phyloP scores from a whole-genome alignment of 169 alveolate genomes.

The Condylostoma magnum region DNA sequence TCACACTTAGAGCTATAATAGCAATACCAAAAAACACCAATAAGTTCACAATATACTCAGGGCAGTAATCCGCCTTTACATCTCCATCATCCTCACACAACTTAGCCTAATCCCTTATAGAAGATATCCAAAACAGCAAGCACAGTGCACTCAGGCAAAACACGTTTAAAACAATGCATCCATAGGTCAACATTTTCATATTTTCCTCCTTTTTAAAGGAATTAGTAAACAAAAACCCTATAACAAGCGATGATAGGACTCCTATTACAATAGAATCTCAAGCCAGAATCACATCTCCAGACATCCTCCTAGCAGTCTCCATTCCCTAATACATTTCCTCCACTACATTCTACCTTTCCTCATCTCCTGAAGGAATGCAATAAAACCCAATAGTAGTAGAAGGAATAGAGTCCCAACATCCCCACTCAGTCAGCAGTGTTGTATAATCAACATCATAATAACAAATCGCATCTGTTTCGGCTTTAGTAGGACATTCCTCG shows the following conservation, averaged over 20 bases:
- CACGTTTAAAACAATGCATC: neutral
- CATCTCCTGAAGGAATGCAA: constrained; percentile 8
- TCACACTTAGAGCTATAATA: neutral
- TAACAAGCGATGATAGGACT: neutral
- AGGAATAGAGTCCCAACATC: constrained; percentile 24
- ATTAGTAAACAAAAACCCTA: neutral
- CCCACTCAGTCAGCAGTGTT: neutral
- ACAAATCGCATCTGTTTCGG: neutral
- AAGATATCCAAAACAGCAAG: neutral
- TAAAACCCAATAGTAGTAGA: neutral
- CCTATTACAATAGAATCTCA: constrained; percentile 4
- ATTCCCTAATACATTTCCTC: neutral
- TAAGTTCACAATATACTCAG: neutral
- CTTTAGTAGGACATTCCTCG: constrained; percentile 32
- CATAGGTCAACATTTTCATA: neutral
- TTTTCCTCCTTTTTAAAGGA: neutral
- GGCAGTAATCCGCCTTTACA: constrained; percentile 14
- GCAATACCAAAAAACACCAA: neutral
- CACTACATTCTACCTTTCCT: constrained; percentile 2
- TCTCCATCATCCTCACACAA: neutral
- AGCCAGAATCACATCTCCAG: constrained; percentile 2
- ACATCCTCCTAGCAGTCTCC: neutral
- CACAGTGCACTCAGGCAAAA: neutral
- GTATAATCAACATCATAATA: constrained; percentile 3
- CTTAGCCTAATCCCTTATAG: neutral